Percentiles rank a stretch among this genome's conserved stretches.
These are phyloP conservation scores for Ceriops decandra DNA, from an alignment of 345 rosid genomes.

Conservation along the genomic window DNA sequence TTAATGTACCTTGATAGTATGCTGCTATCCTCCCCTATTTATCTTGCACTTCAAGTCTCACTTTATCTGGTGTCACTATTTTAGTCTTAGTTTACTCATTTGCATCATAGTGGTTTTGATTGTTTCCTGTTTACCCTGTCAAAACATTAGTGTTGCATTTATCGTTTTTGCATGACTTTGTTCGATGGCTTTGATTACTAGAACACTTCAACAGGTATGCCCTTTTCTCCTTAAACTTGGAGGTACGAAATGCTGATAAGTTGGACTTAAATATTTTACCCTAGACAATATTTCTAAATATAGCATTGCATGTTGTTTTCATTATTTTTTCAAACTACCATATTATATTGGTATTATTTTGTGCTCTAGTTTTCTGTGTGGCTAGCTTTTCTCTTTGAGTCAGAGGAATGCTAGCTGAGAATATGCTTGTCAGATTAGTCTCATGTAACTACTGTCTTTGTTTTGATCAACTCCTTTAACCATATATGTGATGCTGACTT, in stretches of 20 bases:
- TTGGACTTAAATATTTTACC: not conserved
- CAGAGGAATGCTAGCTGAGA: not conserved
- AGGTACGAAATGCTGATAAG: constrained; percentile 24
- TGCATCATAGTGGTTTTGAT: not conserved
- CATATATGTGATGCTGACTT: not conserved
- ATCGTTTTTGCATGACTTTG: not conserved
- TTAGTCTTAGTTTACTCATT: not conserved
- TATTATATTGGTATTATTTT: not conserved
- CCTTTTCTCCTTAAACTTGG: constrained; percentile 13
- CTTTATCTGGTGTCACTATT: not conserved
- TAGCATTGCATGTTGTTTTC: too few species aligned
- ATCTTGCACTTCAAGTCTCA: not conserved
- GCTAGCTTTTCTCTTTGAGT: not conserved
- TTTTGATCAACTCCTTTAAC: not conserved
- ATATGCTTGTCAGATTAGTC: not conserved
- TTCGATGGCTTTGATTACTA: constrained; percentile 13
- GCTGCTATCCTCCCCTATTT: not conserved
- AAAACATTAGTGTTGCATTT: constrained; percentile 7
- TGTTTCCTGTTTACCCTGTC: not conserved
- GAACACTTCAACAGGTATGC: constrained; percentile 19
- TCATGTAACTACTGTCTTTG: not conserved
- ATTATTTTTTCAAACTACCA: too few species aligned
- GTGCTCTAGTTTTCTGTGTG: not conserved
- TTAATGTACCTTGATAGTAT: not conserved
- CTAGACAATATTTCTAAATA: too few species aligned